Evolutionary conservation across 257 asterid species (phyloP).

Genomic region (Solanum piurae): DNA sequence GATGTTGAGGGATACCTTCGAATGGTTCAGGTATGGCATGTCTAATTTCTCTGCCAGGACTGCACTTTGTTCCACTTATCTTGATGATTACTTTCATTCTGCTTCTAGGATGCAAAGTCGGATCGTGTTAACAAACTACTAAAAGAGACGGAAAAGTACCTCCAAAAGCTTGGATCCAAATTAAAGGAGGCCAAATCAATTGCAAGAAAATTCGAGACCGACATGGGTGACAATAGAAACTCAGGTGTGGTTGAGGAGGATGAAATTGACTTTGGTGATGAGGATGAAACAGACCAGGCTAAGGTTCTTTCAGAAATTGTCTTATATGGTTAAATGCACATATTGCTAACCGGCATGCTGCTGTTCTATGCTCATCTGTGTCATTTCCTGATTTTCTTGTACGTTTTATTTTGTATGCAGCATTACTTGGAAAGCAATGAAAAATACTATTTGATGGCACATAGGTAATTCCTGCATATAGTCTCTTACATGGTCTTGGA

Average conservation of each 20-base stretch:
- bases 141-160: conserved; percentile 95
- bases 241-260: conserved; percentile 42
- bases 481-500: conserved; percentile 5
- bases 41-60: not conserved
- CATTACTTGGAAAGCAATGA: conserved; percentile 99
- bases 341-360: not conserved
- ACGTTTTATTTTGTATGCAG: conserved; percentile 43
- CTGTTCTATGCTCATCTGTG: conserved; percentile 2
- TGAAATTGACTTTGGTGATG: conserved; percentile 53
- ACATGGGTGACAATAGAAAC: conserved; percentile 47
- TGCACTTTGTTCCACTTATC: not conserved
- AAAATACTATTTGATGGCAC: conserved; percentile 97
- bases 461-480: conserved; percentile 48
- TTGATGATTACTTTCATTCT: conserved; percentile 9
- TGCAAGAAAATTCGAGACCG: conserved; percentile 67
- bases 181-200: conserved; percentile 75
- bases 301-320: conserved; percentile 38
- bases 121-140: conserved; percentile 86
- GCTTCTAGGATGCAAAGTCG: conserved; percentile 87
- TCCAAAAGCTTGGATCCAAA: conserved; percentile 87
- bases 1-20: conserved; percentile 99
- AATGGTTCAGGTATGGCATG: conserved; percentile 80
- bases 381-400: not conserved
- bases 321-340: not conserved
- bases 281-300: conserved; percentile 94